Conservation (phyloP, 331 rosid species). For the Dryas integrifolia region DNA sequence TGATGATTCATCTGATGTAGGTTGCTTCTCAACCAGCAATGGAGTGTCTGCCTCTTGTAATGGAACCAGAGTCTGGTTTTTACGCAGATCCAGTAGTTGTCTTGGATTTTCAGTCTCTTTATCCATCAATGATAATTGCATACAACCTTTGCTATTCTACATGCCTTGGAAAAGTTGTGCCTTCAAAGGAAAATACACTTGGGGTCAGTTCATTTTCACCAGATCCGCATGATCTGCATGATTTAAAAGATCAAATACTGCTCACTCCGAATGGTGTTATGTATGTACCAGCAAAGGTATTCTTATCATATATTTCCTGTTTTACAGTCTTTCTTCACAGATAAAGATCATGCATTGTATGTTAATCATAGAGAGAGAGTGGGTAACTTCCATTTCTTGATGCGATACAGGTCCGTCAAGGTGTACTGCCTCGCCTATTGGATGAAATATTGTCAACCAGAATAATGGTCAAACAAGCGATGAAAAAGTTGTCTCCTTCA, state of each 20-base stretch:
- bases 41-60: constrained; percentile 95
- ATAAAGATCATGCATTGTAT: not conserved
- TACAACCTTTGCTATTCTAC: constrained; percentile 95
- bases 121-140: constrained; percentile 97
- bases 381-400: constrained; percentile 11
- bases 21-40: constrained; percentile 99
- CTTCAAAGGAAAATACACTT: constrained; percentile 66
- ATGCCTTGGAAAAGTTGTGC: constrained; percentile 74
- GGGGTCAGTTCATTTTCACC: constrained; percentile 84
- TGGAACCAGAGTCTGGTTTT: constrained; percentile 98
- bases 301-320: constrained; percentile 3
- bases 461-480: constrained; percentile 88
- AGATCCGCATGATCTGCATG: constrained; percentile 50
- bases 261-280: constrained; percentile 88
- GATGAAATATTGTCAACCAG: constrained; percentile 91
- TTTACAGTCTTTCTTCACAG: not conserved
- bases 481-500: constrained; percentile 71
- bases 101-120: constrained; percentile 91
- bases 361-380: constrained; percentile 13
- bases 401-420: constrained; percentile 70
- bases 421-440: constrained; percentile 76
- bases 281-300: constrained; percentile 84
- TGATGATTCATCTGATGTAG: constrained; percentile 33
- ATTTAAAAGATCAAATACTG: constrained; percentile 66
- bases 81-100: constrained; percentile 92